phyloP scores from a whole-genome alignment of 352 stramenopile species.

The Globisporangium paroecandrum region DNA sequence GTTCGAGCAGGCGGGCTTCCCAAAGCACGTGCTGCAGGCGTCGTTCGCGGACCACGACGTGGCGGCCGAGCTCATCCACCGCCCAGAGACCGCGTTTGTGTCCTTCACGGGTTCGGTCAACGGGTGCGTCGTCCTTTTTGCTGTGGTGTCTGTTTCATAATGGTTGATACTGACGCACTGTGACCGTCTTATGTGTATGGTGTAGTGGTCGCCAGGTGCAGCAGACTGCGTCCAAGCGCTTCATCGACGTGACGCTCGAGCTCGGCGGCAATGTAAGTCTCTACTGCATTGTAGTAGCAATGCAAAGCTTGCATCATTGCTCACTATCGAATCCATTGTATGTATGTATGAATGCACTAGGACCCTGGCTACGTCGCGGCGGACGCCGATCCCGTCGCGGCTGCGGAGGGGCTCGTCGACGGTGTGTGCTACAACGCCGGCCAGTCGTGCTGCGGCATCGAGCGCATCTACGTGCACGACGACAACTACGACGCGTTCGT shows the following conservation, averaged over 20 bases:
- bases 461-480: conserved; percentile 85
- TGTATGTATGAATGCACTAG: conserved; percentile 20
- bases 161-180: conserved; percentile 2
- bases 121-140: conserved; percentile 27
- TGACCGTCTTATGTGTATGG: not conserved
- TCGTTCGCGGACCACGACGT: conserved; percentile 67
- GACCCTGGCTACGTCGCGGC: conserved; percentile 73
- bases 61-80: conserved; percentile 66
- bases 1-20: conserved; percentile 64
- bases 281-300: not conserved
- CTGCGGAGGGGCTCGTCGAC: conserved; percentile 71
- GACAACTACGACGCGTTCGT: conserved; percentile 79
- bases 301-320: not conserved
- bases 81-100: conserved; percentile 66
- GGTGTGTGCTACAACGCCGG: conserved; percentile 83
- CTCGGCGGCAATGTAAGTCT: conserved; percentile 71
- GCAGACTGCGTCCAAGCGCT: conserved; percentile 47
- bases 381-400: conserved; percentile 61
- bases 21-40: conserved; percentile 57
- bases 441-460: conserved; percentile 81
- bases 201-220: conserved; percentile 69
- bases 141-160: conserved; percentile 3
- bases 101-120: conserved; percentile 82
- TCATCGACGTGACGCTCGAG: conserved; percentile 80
- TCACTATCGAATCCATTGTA: too few species aligned